Base-by-base conservation (phyloP, 495 filamentous ascomycete species). In the Penicillium pancosmium region DNA sequence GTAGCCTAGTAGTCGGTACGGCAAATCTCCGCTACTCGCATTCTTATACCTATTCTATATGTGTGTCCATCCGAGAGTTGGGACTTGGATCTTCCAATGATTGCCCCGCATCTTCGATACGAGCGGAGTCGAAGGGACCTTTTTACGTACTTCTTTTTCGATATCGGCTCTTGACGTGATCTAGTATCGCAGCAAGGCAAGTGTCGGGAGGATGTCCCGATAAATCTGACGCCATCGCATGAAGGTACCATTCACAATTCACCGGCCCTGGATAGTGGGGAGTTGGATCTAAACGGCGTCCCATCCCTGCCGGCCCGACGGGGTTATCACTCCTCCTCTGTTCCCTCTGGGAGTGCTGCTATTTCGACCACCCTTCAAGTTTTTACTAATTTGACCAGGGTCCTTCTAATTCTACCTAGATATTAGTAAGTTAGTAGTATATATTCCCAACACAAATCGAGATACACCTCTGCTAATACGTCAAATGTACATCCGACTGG, bases 41-140 rank as follows among this genome's bases (percentile, higher is more conserved):
- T 34, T 51, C 49, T 18, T 44, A 36, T 51, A 51, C 49, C 19
- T 18, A 12, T 5, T 21, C 5, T 40, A 46, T 46, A 44, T 27
- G 27, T 31, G 8, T 7, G 27, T 31, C 8, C 27, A 31, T 31
- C 5, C 27, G 27, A 31, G 5, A 12, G 36, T n/a, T 13, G 15
- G 36, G 36, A 12, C 36, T 38, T 7, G 36, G 51, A 31, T 25
- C 52, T 41, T 55, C 52, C 46, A 60, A 55, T 21, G 27, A 6
- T 60, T 47, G 58, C 52, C 58, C 58, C 58, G 52, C 58, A 61
- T 47, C 38, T 6, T 43, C 33, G 40, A 7, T 43, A 48, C n/a
- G 21, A 27, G 21, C 46, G 46, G 46, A 48, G 46, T 27, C 46
- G 18, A 48, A 25, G 31, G 11, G 23, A 25, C 23, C 18, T 27